Evolutionary conservation across 441 rosid species (phyloP).

Genomic region (Adansonia rubrostipa): DNA sequence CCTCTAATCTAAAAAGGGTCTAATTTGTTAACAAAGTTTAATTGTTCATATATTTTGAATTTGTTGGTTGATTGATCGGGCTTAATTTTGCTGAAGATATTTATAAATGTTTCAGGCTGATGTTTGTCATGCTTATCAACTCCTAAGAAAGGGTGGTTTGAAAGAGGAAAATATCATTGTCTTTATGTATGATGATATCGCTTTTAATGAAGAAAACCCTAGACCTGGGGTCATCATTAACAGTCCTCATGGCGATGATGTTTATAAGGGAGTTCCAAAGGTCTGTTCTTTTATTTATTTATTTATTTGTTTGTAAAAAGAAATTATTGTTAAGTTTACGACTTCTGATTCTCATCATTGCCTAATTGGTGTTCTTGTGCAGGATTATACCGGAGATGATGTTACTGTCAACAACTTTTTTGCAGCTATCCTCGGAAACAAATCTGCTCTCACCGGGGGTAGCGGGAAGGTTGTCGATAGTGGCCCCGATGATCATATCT

Average conservation of each 20-base stretch:
- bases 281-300: conserved; percentile 35
- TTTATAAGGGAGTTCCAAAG: conserved; percentile 90
- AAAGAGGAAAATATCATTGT: conserved; percentile 93
- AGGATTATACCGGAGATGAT: conserved; percentile 90
- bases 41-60: neutral
- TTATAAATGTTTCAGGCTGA: conserved; percentile 65
- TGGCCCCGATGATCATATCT: conserved; percentile 90
- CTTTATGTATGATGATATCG: conserved; percentile 96
- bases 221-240: conserved; percentile 84
- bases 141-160: conserved; percentile 81
- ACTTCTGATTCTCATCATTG: conserved; percentile 1
- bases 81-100: neutral
- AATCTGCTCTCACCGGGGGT: conserved; percentile 75
- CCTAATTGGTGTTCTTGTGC: conserved; percentile 28
- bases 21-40: neutral
- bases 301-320: neutral
- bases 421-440: conserved; percentile 84
- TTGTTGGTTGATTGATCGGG: neutral
- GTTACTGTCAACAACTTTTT: conserved; percentile 73
- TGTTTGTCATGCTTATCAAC: conserved; percentile 95
- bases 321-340: conserved; percentile 2
- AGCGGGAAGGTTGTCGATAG: conserved; percentile 91
- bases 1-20: neutral
- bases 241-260: conserved; percentile 81
- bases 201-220: conserved; percentile 75